A percentile compares a stretch with the other conserved stretches of the same genome.
phyloP scores from a whole-genome alignment of 192 early-diverging fungal species.

The Rhizoclosmatium sp. region DNA sequence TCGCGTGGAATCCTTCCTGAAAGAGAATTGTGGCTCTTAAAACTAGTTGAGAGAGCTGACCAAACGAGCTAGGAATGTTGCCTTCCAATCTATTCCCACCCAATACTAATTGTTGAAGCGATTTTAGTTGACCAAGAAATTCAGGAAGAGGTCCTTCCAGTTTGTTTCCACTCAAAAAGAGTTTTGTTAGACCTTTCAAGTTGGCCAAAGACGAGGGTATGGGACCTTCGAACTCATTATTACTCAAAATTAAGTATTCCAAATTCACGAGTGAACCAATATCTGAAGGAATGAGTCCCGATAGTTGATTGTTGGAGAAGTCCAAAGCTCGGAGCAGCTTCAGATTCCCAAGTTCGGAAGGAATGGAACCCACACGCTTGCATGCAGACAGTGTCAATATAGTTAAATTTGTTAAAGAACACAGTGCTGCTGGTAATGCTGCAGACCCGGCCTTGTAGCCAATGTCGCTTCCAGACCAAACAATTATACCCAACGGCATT shows the following conservation, averaged over 20 bases:
- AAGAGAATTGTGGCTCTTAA: slow-evolving; percentile 2
- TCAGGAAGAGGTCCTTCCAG: neutral
- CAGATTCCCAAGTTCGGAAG: no score
- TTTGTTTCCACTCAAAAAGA: neutral
- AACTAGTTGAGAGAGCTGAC: neutral
- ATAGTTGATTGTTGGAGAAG: no score
- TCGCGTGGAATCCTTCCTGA: slow-evolving; percentile 11
- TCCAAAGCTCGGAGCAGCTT: no score
- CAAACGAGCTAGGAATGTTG: slow-evolving; percentile 12
- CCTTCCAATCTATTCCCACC: neutral
- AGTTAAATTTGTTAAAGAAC: no score
- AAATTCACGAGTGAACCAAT: neutral
- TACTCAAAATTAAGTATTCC: neutral
- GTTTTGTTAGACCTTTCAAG: neutral
- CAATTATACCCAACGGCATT: no score
- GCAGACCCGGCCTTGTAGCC: no score
- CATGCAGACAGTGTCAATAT: no score
- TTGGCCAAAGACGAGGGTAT: slow-evolving; percentile 4
- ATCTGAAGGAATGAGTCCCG: slow-evolving; percentile 2
- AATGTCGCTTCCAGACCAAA: no score
- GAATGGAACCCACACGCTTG: no score
- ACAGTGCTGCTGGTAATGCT: no score
- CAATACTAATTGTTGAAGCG: neutral
- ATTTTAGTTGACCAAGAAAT: neutral
- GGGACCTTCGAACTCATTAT: neutral